phyloP scores from a whole-genome alignment of 139 green algal species.

The Chlorella sp. region DNA sequence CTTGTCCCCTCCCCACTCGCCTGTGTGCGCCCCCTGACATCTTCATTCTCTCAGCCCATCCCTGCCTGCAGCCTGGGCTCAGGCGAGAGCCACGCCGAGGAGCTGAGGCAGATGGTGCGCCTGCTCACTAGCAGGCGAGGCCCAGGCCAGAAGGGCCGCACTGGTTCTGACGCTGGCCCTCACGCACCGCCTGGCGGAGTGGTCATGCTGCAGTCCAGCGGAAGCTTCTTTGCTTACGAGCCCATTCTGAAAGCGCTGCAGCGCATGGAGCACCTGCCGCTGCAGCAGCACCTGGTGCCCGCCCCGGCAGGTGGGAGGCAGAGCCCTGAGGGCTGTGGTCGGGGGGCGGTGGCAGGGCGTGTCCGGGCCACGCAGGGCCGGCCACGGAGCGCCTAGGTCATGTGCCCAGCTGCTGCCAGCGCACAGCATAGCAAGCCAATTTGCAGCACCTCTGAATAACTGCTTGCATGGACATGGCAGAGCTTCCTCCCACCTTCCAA shows the following conservation, averaged over 20 bases:
- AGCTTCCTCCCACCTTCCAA: background rate
- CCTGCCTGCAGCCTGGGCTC: background rate
- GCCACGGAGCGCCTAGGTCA: too few species aligned
- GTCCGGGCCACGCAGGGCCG: too few species aligned
- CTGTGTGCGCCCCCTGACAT: background rate
- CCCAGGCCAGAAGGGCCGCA: background rate
- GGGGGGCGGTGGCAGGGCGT: too few species aligned
- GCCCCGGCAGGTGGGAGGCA: background rate
- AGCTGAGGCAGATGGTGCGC: conserved; percentile 19
- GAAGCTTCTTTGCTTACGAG: conserved; percentile 82
- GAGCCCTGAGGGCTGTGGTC: background rate
- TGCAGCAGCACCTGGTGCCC: conserved; percentile 40
- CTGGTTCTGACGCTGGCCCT: background rate
- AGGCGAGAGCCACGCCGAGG: background rate
- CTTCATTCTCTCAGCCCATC: background rate
- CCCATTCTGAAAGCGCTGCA: conserved; percentile 80
- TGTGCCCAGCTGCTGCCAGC: background rate
- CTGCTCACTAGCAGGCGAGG: background rate
- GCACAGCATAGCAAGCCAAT: background rate
- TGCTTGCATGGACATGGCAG: background rate
- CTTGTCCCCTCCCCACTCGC: background rate
- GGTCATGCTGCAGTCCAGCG: conserved; percentile 56
- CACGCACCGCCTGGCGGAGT: background rate
- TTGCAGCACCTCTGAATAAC: background rate
- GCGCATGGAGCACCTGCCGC: conserved; percentile 37